Conservation (phyloP, 2,329 filamentous ascomycete species). For the Colletotrichum scovillei region DNA sequence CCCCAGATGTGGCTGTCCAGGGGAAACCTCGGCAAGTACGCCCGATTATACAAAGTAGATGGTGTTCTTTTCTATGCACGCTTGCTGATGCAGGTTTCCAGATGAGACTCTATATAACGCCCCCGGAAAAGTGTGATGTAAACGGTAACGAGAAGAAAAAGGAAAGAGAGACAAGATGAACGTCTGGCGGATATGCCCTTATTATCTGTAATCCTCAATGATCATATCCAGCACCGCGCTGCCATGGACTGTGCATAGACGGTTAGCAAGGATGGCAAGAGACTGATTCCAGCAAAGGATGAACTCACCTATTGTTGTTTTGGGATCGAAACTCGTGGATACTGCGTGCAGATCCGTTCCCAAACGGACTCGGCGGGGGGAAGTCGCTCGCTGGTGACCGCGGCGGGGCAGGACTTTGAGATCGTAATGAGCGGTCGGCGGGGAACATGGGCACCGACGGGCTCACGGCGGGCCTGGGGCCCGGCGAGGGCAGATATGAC, state of each 20-base stretch:
- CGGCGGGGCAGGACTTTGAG: slow-evolving; percentile 12
- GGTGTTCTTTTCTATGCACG: not conserved
- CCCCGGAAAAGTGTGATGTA: not conserved
- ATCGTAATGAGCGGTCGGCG: slow-evolving; percentile 15
- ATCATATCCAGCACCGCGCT: slow-evolving; percentile 30
- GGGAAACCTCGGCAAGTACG: not conserved
- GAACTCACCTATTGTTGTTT: slow-evolving; percentile 29
- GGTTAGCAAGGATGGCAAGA: not conserved
- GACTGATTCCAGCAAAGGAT: accelerated
- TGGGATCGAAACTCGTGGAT: slow-evolving; percentile 25
- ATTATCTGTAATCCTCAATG: slow-evolving; percentile 5
- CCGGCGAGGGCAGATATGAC: slow-evolving; percentile 20
- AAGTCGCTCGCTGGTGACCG: not conserved
- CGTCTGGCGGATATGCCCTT: not conserved
- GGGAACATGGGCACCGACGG: slow-evolving; percentile 30
- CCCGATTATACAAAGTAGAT: not conserved
- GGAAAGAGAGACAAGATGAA: not conserved
- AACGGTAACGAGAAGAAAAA: not conserved
- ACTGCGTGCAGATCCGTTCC: not conserved
- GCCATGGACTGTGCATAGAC: slow-evolving; percentile 8
- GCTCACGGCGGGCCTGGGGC: slow-evolving; percentile 21
- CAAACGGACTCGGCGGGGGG: slow-evolving; percentile 27
- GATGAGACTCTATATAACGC: not conserved
- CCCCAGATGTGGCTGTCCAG: not conserved
- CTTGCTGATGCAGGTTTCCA: not conserved